Evolutionary conservation across 1,284 basidiomycete genomes (phyloP), one percentile per base, ranked within the genome.

Genomic region (Trametes sp.): DNA sequence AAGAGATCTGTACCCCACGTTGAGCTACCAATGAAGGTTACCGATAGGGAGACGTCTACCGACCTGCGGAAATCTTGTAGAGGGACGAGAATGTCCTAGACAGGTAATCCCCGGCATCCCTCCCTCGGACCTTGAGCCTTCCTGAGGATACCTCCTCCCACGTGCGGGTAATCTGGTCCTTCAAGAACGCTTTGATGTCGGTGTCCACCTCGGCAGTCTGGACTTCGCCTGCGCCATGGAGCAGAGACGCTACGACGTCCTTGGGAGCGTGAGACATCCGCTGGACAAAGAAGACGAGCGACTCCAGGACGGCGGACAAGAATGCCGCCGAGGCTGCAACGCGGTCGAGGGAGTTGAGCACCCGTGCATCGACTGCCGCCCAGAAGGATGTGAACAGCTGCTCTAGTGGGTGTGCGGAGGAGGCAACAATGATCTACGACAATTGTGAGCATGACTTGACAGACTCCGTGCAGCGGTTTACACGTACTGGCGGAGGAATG

Each of bases 311-410:
- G 0, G 92, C 83, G 0, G 82, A 80, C 6, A 93, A 74, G 77
- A 93, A 94, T 0, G 92, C 87, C 0, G 82, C 78, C 3, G 82
- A 81, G 1, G 83, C 80, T 16, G 79, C 74, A 2, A 80, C 73
- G 26, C 85, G 82, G 60, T 85, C 81, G 10, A 85, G 78, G 21
- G 81, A 81, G 66, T 77, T 84, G 9, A 93, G 77, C 0, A 87
- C 87, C 21, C 86, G 85, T 14, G 85, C 86, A 53, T 90, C 86
- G 0, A 93, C 75, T 0, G 92, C 91, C 10, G 86, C 85, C 90
- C 93, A 95, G 69, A 96, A 88, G 0, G 91, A 85, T 1, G 78
- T 76, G 71, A 94, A 89, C 35, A 96, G 76, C n/a, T 82, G 80
- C 0, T 73, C 70, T 0, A 85, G 51, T 1, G 76, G 75, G 23